Conservation (phyloP, 257 asterid species). For the Henckelia pumila region DNA sequence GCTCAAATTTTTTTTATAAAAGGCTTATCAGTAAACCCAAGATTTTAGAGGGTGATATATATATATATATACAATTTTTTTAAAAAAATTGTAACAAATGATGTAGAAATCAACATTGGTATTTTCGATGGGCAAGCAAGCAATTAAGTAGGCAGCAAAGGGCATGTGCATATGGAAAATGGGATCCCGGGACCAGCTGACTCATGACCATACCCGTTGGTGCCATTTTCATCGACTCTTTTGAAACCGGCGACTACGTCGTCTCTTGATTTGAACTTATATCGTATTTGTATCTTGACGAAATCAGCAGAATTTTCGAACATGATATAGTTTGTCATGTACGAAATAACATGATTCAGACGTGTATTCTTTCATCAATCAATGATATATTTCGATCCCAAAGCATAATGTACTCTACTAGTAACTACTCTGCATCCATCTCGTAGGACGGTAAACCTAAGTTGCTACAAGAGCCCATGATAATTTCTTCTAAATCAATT, state of each 20-base stretch:
- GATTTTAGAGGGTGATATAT: too few relatives aligned
- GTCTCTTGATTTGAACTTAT: background rate
- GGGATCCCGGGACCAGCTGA: conserved; percentile 48
- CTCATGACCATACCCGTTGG: conserved; percentile 30
- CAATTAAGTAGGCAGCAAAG: conserved; percentile 27
- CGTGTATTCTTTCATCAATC: background rate
- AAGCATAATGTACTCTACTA: too few relatives aligned
- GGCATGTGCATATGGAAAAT: conserved; percentile 51
- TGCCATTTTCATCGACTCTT: conserved; percentile 14
- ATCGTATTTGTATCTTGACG: too few relatives aligned
- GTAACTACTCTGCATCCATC: too few relatives aligned
- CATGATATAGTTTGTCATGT: background rate
- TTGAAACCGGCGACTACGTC: background rate
- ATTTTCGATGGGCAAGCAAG: conserved; percentile 21
- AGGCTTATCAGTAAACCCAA: too few relatives aligned
- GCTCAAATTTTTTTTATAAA: too few relatives aligned
- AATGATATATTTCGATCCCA: background rate
- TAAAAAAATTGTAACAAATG: too few relatives aligned
- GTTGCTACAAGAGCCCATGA: background rate
- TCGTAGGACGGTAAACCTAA: too few relatives aligned
- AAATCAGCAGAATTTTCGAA: background rate
- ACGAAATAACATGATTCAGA: background rate
- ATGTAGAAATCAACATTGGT: conserved; percentile 24
- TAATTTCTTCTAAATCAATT: too few relatives aligned
- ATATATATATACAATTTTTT: too few relatives aligned